Evolutionary conservation across 1,284 basidiomycete genomes (phyloP).

Genomic region (Austroboletus sp.): DNA sequence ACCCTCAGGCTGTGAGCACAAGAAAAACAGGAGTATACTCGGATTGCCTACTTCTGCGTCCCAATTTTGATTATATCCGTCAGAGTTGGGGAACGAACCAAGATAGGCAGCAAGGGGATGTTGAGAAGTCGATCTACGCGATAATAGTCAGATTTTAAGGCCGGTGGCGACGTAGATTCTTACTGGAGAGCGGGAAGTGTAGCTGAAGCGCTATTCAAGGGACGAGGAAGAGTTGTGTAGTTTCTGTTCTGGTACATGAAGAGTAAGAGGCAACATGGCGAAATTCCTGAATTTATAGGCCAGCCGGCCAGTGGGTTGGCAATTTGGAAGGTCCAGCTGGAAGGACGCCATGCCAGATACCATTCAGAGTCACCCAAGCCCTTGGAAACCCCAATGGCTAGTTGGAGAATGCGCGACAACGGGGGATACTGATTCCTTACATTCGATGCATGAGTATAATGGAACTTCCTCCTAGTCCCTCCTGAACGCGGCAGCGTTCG

Average conservation of each 20-base stretch:
- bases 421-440: too few relatives aligned
- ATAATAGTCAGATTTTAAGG: not conserved
- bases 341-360: too few relatives aligned
- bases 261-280: fast-evolving
- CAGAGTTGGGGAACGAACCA: fast-evolving
- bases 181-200: not conserved
- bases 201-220: fast-evolving
- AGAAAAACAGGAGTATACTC: not conserved
- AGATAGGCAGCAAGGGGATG: not conserved
- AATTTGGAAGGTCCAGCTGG: not conserved
- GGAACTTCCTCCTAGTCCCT: too few relatives aligned
- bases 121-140: not conserved
- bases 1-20: not conserved
- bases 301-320: conserved; percentile 13
- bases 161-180: not conserved
- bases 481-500: too few relatives aligned
- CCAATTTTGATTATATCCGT: conserved; percentile 6
- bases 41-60: conserved; percentile 1
- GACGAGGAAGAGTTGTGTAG: fast-evolving
- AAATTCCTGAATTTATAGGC: not conserved
- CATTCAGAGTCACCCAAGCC: too few relatives aligned
- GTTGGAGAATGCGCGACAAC: too few relatives aligned
- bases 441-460: too few relatives aligned
- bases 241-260: not conserved
- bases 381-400: too few relatives aligned